Base-by-base conservation (phyloP, 2,329 filamentous ascomycete genomes). In the Biscogniauxia mediterranea region DNA sequence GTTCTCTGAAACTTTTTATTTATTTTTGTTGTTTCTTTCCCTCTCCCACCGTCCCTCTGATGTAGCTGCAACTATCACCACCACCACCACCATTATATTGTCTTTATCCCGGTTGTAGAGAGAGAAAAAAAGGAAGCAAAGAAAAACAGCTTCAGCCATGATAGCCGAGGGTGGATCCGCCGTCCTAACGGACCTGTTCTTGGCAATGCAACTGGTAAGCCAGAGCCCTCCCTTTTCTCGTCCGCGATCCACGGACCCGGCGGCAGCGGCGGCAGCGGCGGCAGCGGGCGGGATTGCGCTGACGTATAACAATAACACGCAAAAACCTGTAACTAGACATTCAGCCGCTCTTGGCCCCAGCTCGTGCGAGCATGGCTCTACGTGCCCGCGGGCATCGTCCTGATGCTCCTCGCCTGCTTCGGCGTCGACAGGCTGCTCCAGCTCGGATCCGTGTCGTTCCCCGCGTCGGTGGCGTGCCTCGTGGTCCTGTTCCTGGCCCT, bases 381-480 rank as follows among this genome's bases (percentile, higher is more conserved):
- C 62, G 79, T 85, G 0, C 85, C 84, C 0, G 50, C 77, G 0
- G 79, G 79, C 42, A 74, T 80, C 57, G 65, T 77, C 23, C 64
- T 72, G 21, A 78, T 79, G 7, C 72, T 82, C 9, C 70, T 74
- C 15, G 75, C 72, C 2, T 80, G 78, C 63, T 81, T 81, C 58
- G 80, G 76, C 32, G 73, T 81, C 25, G 74, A 80, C 63, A 73
- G 73, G n/a, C 66, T 81, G 23, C 75, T 82, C 61, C 74, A 74
- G 13, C 70, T 82, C 7, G 78, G 80, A 58, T 76, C 77, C 21
- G 78, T 86, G 7, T 78, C 82, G 0, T 88, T 88, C 62, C 85
- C 85, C 0, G 81, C 85, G 2, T 86, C 84, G 1, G 85, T 88
- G 2, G 83, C 85, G 3, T 84, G 82, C 52, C 77, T 88, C 66